Conservation (phyloP, 1,284 basidiomycete genomes). For the Rhodofomes roseus region DNA sequence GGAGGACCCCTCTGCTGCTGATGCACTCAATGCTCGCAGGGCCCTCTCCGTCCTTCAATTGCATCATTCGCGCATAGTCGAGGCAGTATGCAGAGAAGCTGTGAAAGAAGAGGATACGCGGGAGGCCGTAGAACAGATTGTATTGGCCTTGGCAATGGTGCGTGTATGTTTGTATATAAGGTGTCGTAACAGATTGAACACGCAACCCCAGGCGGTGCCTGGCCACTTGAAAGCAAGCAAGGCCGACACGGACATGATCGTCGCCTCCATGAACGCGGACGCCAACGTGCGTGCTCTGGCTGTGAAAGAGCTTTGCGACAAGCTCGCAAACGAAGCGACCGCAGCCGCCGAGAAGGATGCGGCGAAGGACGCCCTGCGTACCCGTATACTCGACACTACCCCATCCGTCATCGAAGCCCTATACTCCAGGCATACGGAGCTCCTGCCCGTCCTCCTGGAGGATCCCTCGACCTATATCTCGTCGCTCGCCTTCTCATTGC, state of each 20-base stretch:
- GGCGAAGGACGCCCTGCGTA: slow-evolving; percentile 49
- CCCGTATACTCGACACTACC: slow-evolving; percentile 65
- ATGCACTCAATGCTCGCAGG: slow-evolving; percentile 1
- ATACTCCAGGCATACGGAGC: slow-evolving; percentile 46
- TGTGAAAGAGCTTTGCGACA: slow-evolving; percentile 45
- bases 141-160: slow-evolving; percentile 56
- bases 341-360: slow-evolving; percentile 45
- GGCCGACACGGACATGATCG: slow-evolving; percentile 37
- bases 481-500: slow-evolving; percentile 43
- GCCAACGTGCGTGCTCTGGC: slow-evolving; percentile 46
- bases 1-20: not conserved
- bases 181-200: not conserved
- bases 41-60: slow-evolving; percentile 17
- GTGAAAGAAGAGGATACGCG: slow-evolving; percentile 34
- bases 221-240: slow-evolving; percentile 8
- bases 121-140: slow-evolving; percentile 44
- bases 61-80: slow-evolving; percentile 48
- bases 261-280: slow-evolving; percentile 54
- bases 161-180: slow-evolving; percentile 9
- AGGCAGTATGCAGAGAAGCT: slow-evolving; percentile 35
- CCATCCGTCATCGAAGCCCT: slow-evolving; percentile 59
- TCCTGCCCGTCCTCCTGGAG: slow-evolving; percentile 44
- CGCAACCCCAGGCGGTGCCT: not conserved
- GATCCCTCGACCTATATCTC: slow-evolving; percentile 44
- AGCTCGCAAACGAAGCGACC: slow-evolving; percentile 27